Evolutionary conservation across 2,329 filamentous ascomycete species (phyloP).

Genomic region (Aspergillus sp.): DNA sequence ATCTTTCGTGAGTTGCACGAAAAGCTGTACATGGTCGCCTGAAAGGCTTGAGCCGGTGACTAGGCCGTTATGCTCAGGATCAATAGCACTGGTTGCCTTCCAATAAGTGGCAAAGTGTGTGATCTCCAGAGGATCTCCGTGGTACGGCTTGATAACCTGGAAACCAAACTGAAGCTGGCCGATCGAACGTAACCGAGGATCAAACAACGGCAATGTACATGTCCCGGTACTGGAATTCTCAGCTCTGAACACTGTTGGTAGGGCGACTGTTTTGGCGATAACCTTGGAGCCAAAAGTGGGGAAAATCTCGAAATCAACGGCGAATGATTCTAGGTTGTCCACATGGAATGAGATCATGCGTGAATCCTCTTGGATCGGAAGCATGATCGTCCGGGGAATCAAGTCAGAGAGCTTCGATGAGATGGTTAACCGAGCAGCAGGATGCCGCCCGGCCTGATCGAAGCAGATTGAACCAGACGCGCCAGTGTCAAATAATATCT

Average conservation of each 20-base stretch:
- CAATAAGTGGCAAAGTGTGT: constrained; percentile 99
- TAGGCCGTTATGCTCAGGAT: constrained; percentile 80
- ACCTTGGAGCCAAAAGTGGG: constrained; percentile 97
- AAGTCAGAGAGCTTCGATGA: constrained; percentile 95
- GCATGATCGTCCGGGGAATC: constrained; percentile 91
- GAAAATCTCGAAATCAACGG: constrained; percentile 96
- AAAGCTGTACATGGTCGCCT: constrained; percentile 90
- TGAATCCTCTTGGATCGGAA: constrained; percentile 95
- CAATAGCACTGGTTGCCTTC: constrained; percentile 94
- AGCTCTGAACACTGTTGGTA: constrained; percentile 81
- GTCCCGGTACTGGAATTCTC: constrained; percentile 73
- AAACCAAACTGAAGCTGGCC: constrained; percentile 93
- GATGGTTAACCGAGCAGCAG: constrained; percentile 89
- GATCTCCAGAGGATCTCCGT: constrained; percentile 88
- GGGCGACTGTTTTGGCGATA: constrained; percentile 90
- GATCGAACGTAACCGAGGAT: constrained; percentile 86
- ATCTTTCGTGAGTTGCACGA: constrained; percentile 88
- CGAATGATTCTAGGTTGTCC: constrained; percentile 88
- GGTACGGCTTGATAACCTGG: constrained; percentile 95
- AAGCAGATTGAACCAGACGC: constrained; percentile 75
- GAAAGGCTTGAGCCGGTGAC: constrained; percentile 94
- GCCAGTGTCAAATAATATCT: constrained; percentile 81
- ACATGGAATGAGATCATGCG: constrained; percentile 94
- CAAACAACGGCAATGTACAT: constrained; percentile 87
- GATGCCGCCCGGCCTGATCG: constrained; percentile 96